Evolutionary conservation across 1,284 basidiomycete genomes (phyloP).

Genomic region (Tetrapyrgos nigripes): DNA sequence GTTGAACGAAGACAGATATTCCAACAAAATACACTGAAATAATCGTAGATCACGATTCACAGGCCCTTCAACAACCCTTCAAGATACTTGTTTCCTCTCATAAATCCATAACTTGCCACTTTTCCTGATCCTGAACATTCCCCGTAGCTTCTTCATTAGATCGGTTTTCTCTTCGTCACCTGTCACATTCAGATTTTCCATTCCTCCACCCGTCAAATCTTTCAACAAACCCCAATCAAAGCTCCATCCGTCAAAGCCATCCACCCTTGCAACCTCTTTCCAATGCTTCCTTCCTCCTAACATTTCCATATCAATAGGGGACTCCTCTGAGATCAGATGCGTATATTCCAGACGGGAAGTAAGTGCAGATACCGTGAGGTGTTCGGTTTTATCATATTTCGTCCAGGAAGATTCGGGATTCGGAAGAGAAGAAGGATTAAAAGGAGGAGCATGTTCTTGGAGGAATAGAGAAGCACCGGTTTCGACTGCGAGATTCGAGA

Average conservation of each 20-base stretch:
- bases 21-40: too few species aligned
- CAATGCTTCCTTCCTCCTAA: background rate
- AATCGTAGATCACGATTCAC: too few species aligned
- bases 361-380: slow-evolving; percentile 51
- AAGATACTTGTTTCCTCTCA: slow-evolving; percentile 1
- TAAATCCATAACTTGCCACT: slow-evolving; percentile 10
- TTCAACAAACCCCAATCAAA: slow-evolving; percentile 32
- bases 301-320: slow-evolving; percentile 19
- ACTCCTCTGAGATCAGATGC: slow-evolving; percentile 63
- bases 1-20: too few species aligned
- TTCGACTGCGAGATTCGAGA: slow-evolving; percentile 86
- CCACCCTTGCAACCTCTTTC: slow-evolving; percentile 45
- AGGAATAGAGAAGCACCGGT: slow-evolving; percentile 92
- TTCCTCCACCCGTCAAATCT: too few species aligned
- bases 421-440: slow-evolving; percentile 30
- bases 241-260: slow-evolving; percentile 56
- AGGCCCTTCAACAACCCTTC: too few species aligned
- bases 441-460: slow-evolving; percentile 69
- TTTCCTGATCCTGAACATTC: background rate
- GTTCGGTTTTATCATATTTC: slow-evolving; percentile 84
- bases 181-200: background rate
- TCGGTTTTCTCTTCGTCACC: background rate
- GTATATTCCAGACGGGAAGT: slow-evolving; percentile 52
- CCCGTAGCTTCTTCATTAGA: background rate
- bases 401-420: slow-evolving; percentile 50